phyloP scores from a whole-genome alignment of 1,284 basidiomycete genomes.

The Coniferiporia weirii region DNA sequence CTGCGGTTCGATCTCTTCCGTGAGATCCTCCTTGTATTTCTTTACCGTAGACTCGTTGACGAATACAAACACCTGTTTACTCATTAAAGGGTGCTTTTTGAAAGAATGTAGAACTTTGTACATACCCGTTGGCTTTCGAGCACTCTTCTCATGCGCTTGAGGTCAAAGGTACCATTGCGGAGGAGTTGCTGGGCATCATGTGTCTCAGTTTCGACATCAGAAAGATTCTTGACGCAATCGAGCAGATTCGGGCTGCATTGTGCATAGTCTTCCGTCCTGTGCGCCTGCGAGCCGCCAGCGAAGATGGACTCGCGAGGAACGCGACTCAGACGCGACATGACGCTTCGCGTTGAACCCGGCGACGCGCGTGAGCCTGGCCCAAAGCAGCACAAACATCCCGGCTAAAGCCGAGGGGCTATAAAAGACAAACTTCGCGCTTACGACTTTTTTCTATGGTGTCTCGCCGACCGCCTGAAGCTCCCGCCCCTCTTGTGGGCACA shows the following conservation, averaged over 20 bases:
- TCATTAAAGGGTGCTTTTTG: background rate
- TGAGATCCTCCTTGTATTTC: conserved; percentile 64
- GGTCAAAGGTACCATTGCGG: conserved; percentile 60
- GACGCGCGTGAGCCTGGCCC: background rate
- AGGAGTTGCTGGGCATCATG: conserved; percentile 64
- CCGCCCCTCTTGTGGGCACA: conserved; percentile 11
- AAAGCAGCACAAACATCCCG: conserved; percentile 7
- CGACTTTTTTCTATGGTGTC: conserved; percentile 16
- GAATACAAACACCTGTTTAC: conserved; percentile 58
- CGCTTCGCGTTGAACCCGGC: background rate
- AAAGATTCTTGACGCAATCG: conserved; percentile 69
- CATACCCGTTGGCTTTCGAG: conserved; percentile 58
- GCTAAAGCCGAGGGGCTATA: conserved; percentile 11
- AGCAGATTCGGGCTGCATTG: conserved; percentile 62
- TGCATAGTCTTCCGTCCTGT: conserved; percentile 52
- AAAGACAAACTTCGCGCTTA: conserved; percentile 5
- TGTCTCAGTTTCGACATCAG: conserved; percentile 73
- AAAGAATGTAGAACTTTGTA: conserved; percentile 14
- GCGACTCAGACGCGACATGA: conserved; percentile 16
- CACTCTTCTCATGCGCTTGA: conserved; percentile 61
- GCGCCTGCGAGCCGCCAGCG: conserved; percentile 1
- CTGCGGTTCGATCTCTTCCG: conserved; percentile 74
- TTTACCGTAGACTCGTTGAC: conserved; percentile 63
- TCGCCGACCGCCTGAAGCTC: conserved; percentile 15
- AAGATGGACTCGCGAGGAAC: conserved; percentile 17